These are phyloP conservation scores for Millerozyma acaciae DNA, from an alignment of 805 yeast genomes.

Conservation along the genomic window DNA sequence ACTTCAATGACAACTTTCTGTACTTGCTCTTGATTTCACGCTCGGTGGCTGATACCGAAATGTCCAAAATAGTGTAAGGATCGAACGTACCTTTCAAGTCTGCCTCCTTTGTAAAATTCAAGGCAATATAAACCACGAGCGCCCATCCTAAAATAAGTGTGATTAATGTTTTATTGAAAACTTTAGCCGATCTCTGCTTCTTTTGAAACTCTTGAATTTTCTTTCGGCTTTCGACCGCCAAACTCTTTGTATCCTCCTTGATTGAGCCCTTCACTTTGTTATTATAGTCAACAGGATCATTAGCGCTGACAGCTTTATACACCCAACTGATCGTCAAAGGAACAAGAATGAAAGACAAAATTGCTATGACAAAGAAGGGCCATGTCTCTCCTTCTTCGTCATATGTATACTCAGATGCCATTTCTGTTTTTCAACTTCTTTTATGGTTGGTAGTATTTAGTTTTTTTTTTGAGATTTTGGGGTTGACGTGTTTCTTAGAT, in stretches of 20 bases:
- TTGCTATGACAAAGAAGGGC: constrained; percentile 84
- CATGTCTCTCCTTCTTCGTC: constrained; percentile 90
- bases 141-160: constrained; percentile 57
- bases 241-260: constrained; percentile 29
- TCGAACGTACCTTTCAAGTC: constrained; percentile 61
- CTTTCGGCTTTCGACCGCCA: constrained; percentile 25
- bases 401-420: constrained; percentile 61
- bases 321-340: constrained; percentile 53
- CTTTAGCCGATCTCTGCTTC: constrained; percentile 24
- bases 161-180: constrained; percentile 37
- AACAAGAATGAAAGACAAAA: constrained; percentile 60
- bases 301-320: constrained; percentile 14
- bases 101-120: constrained; percentile 40
- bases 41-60: constrained; percentile 64
- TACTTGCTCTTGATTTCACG: constrained; percentile 77
- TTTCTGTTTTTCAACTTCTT: constrained; percentile 6
- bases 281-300: constrained; percentile 17
- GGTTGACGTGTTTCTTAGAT: constrained; percentile 10
- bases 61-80: constrained; percentile 83
- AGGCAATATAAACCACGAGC: constrained; percentile 38
- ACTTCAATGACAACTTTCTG: constrained; percentile 80
- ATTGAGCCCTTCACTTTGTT: constrained; percentile 29
- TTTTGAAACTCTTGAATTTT: constrained; percentile 22
- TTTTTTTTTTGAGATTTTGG: too few relatives aligned
- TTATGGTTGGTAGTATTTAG: too few relatives aligned